Percentiles rank a stretch among this genome's conserved stretches.
Evolutionary conservation across 768 basidiomycete species (phyloP).

Genomic region (Auricularia sp.): DNA sequence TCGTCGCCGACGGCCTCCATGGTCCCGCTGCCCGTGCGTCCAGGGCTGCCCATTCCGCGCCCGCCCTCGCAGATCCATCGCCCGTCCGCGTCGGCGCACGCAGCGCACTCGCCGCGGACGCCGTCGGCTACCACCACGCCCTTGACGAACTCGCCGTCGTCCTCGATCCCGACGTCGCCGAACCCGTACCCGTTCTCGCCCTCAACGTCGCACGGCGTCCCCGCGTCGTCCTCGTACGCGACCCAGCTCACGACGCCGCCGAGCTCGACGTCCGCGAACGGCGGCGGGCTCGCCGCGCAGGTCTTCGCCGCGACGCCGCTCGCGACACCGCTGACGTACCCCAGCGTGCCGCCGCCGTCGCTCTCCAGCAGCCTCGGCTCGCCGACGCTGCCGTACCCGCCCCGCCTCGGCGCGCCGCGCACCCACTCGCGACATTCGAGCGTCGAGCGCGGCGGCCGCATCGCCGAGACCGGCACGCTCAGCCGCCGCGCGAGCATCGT

Average conservation of each 20-base stretch:
- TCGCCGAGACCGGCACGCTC: constrained; percentile 60
- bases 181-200: constrained; percentile 57
- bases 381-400: constrained; percentile 37
- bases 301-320: constrained; percentile 22
- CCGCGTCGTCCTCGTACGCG: constrained; percentile 36
- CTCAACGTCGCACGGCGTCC: constrained; percentile 34
- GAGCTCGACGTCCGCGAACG: constrained; percentile 44
- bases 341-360: constrained; percentile 75
- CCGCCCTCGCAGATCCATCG: constrained; percentile 54
- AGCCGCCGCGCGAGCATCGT: constrained; percentile 11
- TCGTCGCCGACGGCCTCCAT: constrained; percentile 25
- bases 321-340: constrained; percentile 51
- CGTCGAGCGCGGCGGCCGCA: constrained; percentile 28
- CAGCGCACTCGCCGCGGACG: constrained; percentile 25
- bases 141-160: constrained; percentile 53
- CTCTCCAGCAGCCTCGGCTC: constrained; percentile 71
- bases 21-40: constrained; percentile 17
- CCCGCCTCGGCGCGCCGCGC: constrained; percentile 26
- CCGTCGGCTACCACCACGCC: constrained; percentile 45
- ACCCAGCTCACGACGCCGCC: constrained; percentile 70
- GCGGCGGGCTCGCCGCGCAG: constrained; percentile 23
- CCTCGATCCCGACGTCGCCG: constrained; percentile 24
- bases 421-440: constrained; percentile 23
- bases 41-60: constrained; percentile 68
- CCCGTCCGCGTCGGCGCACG: constrained; percentile 1